These are phyloP conservation scores for Fistulifera pelliculosa DNA, from an alignment of 108 stramenopile species.

Conservation along the genomic window DNA sequence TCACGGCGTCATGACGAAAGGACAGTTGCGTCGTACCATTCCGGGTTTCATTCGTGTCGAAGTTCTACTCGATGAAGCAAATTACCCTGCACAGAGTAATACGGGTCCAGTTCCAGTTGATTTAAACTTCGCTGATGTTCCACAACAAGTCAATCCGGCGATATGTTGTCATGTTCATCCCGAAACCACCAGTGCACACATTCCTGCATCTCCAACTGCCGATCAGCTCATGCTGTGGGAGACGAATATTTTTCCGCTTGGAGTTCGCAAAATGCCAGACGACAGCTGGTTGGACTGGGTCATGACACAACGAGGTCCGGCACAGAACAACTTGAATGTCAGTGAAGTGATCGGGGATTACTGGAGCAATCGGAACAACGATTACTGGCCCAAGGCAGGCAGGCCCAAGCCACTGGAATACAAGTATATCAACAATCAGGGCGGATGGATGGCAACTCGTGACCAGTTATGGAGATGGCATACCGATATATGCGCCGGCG, in stretches of 20 bases:
- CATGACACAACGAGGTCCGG: slow-evolving; percentile 34
- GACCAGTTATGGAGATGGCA: slow-evolving; percentile 59
- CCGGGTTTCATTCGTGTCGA: slow-evolving; percentile 72
- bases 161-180: slow-evolving; percentile 45
- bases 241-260: slow-evolving; percentile 48
- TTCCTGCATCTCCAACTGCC: slow-evolving; percentile 33
- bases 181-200: slow-evolving; percentile 9
- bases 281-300: slow-evolving; percentile 29
- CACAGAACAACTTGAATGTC: slow-evolving; percentile 10
- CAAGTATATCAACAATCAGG: slow-evolving; percentile 59
- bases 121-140: slow-evolving; percentile 10
- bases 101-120: slow-evolving; percentile 42
- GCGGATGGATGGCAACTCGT: slow-evolving; percentile 80
- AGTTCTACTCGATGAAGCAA: slow-evolving; percentile 38
- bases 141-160: slow-evolving; percentile 24
- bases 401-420: slow-evolving; percentile 27
- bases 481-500: slow-evolving; percentile 69
- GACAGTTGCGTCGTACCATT: slow-evolving; percentile 42
- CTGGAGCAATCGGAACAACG: slow-evolving; percentile 34
- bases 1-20: slow-evolving; percentile 33
- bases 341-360: slow-evolving; percentile 36
- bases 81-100: slow-evolving; percentile 31
- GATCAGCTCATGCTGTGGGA: slow-evolving; percentile 50
- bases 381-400: slow-evolving; percentile 5
- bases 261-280: slow-evolving; percentile 58